Evolutionary conservation across 768 basidiomycete species (phyloP).

Genomic region (Hirschioporus abietinus): DNA sequence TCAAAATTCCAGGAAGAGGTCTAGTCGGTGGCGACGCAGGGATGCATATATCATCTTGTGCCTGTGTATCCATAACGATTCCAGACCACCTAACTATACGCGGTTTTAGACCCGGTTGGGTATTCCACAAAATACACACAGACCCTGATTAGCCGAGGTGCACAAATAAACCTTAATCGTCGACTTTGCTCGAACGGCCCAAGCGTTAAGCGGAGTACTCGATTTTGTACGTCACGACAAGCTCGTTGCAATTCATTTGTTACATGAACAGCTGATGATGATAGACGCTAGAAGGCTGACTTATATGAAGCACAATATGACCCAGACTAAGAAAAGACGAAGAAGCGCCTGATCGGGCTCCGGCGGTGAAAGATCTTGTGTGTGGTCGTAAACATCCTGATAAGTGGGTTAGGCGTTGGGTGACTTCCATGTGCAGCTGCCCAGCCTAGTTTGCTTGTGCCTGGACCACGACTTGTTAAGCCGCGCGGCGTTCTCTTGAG

Average conservation of each 20-base stretch:
- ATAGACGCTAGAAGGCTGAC: neutral
- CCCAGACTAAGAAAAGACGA: neutral
- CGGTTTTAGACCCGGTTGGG: neutral
- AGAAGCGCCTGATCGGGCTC: neutral
- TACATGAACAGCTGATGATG: constrained; percentile 1
- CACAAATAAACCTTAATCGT: neutral
- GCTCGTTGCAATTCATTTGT: neutral
- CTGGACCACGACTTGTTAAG: neutral
- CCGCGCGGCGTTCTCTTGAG: neutral
- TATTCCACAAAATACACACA: neutral
- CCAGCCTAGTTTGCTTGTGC: neutral
- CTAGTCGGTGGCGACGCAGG: neutral
- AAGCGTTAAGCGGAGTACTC: neutral
- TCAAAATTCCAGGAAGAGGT: neutral
- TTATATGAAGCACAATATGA: neutral
- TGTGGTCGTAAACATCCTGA: neutral
- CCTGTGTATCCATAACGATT: constrained; percentile 1
- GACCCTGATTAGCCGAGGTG: neutral
- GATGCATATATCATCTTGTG: neutral
- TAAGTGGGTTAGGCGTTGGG: neutral
- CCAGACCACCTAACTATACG: neutral
- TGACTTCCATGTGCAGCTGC: neutral
- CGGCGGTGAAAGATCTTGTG: neutral
- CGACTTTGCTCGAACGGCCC: neutral
- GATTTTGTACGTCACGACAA: neutral